Conservation (phyloP, 1,284 basidiomycete genomes). For the Sporisorium reilianum region DNA sequence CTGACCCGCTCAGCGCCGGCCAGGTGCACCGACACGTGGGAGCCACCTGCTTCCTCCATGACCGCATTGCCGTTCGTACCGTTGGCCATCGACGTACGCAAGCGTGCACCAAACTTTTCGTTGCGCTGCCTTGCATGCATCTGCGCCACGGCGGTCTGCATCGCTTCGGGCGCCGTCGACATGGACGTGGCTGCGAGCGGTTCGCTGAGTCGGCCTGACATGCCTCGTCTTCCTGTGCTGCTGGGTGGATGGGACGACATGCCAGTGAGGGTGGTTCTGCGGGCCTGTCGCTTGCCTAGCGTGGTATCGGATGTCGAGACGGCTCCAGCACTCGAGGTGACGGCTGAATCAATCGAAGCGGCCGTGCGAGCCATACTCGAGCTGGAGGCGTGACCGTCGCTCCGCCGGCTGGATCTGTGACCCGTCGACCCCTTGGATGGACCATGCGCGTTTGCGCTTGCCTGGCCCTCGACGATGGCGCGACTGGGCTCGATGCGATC, state of each 20-base stretch:
- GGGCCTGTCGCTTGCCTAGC: constrained; percentile 9
- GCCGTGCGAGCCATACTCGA: constrained; percentile 1
- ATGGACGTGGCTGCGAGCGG: constrained; percentile 44
- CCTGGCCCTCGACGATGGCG: constrained; percentile 17
- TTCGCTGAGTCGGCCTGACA: constrained; percentile 38
- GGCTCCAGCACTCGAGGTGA: constrained; percentile 4
- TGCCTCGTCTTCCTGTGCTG: constrained; percentile 3
- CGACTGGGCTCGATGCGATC: constrained; percentile 51
- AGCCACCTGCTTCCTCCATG: constrained; percentile 9
- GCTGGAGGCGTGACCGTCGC: constrained; percentile 1
- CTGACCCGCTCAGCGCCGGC: neutral
- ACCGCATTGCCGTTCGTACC: neutral
- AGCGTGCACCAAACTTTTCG: constrained; percentile 46
- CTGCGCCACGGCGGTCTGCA: constrained; percentile 47
- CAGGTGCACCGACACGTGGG: constrained; percentile 27
- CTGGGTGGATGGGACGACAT: neutral
- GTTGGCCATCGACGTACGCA: constrained; percentile 23
- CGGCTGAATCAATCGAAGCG: constrained; percentile 15
- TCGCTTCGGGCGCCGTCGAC: constrained; percentile 32
- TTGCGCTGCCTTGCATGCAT: constrained; percentile 51
- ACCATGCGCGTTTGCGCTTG: neutral
- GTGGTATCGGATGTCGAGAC: constrained; percentile 3
- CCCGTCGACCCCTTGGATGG: neutral
- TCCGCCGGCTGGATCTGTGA: neutral
- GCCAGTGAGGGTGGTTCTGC: constrained; percentile 14